Evolutionary conservation across 2,329 filamentous ascomycete genomes (phyloP).

Genomic region (Microsporum audouinii): DNA sequence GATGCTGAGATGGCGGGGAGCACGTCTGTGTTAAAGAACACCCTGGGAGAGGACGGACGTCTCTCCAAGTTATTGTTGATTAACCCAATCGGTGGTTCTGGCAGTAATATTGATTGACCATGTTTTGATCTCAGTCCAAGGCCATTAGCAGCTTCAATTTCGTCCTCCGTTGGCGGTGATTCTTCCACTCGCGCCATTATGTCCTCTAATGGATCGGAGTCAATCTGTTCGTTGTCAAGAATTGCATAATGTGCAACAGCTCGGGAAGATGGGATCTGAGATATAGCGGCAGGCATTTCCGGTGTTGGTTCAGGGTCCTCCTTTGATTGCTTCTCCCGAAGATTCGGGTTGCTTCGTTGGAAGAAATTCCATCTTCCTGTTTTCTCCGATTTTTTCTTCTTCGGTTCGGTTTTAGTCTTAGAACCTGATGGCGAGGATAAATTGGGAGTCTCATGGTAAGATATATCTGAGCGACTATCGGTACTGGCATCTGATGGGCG

Average conservation of each 20-base stretch:
- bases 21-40: slow-evolving; percentile 25
- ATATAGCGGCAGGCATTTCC: slow-evolving; percentile 29
- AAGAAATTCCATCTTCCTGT: slow-evolving; percentile 49
- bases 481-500: slow-evolving; percentile 1
- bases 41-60: slow-evolving; percentile 26
- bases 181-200: slow-evolving; percentile 29
- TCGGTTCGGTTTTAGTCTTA: slow-evolving; percentile 13
- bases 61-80: slow-evolving; percentile 21
- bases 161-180: slow-evolving; percentile 31
- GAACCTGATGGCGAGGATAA: neutral
- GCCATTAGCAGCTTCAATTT: slow-evolving; percentile 15
- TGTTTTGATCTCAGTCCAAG: slow-evolving; percentile 26
- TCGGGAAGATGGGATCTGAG: slow-evolving; percentile 28
- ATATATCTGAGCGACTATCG: neutral
- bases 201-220: slow-evolving; percentile 30
- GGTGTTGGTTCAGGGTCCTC: slow-evolving; percentile 10
- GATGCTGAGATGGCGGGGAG: slow-evolving; percentile 9
- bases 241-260: slow-evolving; percentile 49
- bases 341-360: slow-evolving; percentile 31
- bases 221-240: slow-evolving; percentile 36
- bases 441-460: slow-evolving; percentile 9
- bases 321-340: slow-evolving; percentile 36
- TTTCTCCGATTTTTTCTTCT: slow-evolving; percentile 25
- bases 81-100: slow-evolving; percentile 31
- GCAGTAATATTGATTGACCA: slow-evolving; percentile 31